These are phyloP conservation scores for Helotiales sp. DNA, from an alignment of 2,329 filamentous ascomycete species.

Conservation along the genomic window DNA sequence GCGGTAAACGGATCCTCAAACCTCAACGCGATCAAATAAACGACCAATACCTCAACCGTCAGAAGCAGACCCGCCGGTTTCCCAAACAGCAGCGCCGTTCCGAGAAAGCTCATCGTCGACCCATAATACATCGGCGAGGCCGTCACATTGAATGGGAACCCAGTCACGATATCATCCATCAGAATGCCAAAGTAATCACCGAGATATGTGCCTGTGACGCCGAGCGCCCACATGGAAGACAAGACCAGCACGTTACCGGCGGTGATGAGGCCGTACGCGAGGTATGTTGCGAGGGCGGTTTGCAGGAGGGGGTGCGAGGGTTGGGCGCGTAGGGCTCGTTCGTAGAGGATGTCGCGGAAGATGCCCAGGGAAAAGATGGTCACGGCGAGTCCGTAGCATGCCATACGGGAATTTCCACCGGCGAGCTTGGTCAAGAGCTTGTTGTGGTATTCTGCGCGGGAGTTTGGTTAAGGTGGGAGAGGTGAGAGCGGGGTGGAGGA, in stretches of 20 bases:
- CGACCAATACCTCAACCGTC: constrained; percentile 73
- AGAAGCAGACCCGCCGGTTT: constrained; percentile 85
- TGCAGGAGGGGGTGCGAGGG: constrained; percentile 77
- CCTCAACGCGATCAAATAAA: constrained; percentile 80
- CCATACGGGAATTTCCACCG: constrained; percentile 74
- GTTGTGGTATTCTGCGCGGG: constrained; percentile 79
- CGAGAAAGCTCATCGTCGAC: constrained; percentile 89
- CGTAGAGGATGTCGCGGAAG: constrained; percentile 85
- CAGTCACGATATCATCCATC: constrained; percentile 92
- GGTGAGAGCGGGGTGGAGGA: constrained; percentile 14
- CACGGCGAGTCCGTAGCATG: constrained; percentile 87
- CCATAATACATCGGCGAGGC: constrained; percentile 97
- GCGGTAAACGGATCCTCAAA: constrained; percentile 96
- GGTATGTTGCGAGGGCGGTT: constrained; percentile 60
- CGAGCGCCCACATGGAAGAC: constrained; percentile 87
- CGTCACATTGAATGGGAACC: constrained; percentile 94
- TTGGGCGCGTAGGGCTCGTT: constrained; percentile 76
- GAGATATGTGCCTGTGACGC: constrained; percentile 93
- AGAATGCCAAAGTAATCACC: constrained; percentile 99
- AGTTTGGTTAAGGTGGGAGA: constrained; percentile 26
- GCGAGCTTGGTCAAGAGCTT: constrained; percentile 88
- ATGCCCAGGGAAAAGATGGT: constrained; percentile 93
- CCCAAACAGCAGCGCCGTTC: constrained; percentile 80
- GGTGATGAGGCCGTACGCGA: constrained; percentile 74
- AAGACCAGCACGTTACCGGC: constrained; percentile 84